Evolutionary conservation across 2,329 filamentous ascomycete genomes (phyloP).

Genomic region (Fusarium nanum): DNA sequence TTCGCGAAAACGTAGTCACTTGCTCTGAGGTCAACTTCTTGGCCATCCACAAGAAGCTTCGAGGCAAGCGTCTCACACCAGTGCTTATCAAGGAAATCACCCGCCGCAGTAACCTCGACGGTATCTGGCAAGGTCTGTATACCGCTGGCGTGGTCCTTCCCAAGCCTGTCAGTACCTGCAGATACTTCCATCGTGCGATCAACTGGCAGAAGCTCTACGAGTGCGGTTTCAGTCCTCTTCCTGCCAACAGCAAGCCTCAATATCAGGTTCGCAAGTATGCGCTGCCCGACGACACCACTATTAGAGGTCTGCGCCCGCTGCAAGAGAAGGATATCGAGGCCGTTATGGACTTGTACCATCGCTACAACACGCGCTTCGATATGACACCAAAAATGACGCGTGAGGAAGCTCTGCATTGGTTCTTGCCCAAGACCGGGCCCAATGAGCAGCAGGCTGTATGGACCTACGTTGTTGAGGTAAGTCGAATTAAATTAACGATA

Average conservation of each 20-base stretch:
- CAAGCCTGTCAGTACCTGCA: slow-evolving; percentile 89
- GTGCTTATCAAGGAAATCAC: slow-evolving; percentile 99
- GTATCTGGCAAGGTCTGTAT: slow-evolving; percentile 95
- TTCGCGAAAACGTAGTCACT: slow-evolving; percentile 79
- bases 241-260: slow-evolving; percentile 82
- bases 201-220: slow-evolving; percentile 98
- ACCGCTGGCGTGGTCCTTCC: slow-evolving; percentile 92
- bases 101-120: slow-evolving; percentile 85
- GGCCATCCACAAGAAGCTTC: slow-evolving; percentile 97
- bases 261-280: slow-evolving; percentile 89
- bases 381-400: slow-evolving; percentile 84
- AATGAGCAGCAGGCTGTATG: slow-evolving; percentile 85
- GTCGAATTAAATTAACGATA: slow-evolving; percentile 8
- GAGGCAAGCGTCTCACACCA: slow-evolving; percentile 89
- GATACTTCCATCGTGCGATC: slow-evolving; percentile 93
- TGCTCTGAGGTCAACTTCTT: slow-evolving; percentile 98
- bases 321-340: slow-evolving; percentile 79
- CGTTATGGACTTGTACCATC: slow-evolving; percentile 78
- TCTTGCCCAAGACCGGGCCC: slow-evolving; percentile 73
- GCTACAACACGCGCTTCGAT: slow-evolving; percentile 83
- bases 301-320: slow-evolving; percentile 83
- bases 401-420: slow-evolving; percentile 89
- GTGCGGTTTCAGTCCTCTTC: slow-evolving; percentile 91
- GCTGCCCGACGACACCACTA: slow-evolving; percentile 78
- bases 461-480: slow-evolving; percentile 88